These are phyloP conservation scores for Mycena indigotica DNA, from an alignment of 768 basidiomycete species.

Conservation along the genomic window DNA sequence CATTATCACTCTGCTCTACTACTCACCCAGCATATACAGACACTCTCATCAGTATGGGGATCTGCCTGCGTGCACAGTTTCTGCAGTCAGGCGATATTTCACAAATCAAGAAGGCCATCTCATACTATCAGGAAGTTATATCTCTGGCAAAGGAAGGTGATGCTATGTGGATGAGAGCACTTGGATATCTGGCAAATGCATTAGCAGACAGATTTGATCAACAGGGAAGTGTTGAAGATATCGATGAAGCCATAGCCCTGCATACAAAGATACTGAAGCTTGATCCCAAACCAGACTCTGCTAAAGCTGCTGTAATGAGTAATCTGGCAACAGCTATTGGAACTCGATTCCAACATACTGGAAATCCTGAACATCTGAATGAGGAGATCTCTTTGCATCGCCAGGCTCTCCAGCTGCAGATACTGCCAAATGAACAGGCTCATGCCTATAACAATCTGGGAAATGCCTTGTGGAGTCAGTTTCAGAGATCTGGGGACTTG, in stretches of 20 bases:
- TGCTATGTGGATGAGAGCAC: not conserved
- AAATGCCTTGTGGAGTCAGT: slow-evolving; percentile 28
- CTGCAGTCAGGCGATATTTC: not conserved
- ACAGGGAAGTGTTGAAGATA: slow-evolving; percentile 28
- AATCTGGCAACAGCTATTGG: slow-evolving; percentile 26
- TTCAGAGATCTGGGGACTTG: slow-evolving; percentile 24
- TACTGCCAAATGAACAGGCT: not conserved
- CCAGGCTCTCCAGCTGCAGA: not conserved
- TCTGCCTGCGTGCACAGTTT: not conserved
- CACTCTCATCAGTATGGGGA: not conserved
- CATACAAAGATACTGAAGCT: slow-evolving; percentile 25
- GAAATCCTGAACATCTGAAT: not conserved
- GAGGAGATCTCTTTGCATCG: not conserved
- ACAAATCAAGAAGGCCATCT: not conserved
- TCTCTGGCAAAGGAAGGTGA: not conserved
- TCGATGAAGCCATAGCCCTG: slow-evolving; percentile 31
- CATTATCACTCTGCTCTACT: slow-evolving; percentile 13
- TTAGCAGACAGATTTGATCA: slow-evolving; percentile 26
- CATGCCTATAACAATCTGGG: not conserved
- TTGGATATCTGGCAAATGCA: slow-evolving; percentile 23
- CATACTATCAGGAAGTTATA: too few relatives aligned
- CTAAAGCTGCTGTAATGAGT: slow-evolving; percentile 19
- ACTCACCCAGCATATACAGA: slow-evolving; percentile 2
- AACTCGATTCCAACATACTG: not conserved
- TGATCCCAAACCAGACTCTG: slow-evolving; percentile 23